Evolutionary conservation across 2,329 filamentous ascomycete genomes (phyloP).

Genomic region (Fusarium sp.): DNA sequence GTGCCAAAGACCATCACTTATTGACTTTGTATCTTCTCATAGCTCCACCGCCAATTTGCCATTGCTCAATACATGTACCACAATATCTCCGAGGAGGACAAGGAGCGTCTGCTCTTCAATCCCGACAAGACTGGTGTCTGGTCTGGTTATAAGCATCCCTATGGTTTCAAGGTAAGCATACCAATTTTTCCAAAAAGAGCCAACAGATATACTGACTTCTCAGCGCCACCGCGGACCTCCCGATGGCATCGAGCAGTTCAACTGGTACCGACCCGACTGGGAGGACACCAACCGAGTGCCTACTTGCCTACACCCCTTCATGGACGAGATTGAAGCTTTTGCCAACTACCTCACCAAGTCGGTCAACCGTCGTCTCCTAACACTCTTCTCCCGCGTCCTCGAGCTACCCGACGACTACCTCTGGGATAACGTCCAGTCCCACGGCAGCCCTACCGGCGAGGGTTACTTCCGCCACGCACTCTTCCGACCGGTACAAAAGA

Average conservation of each 20-base stretch:
- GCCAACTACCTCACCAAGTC: constrained; percentile 40
- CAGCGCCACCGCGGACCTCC: constrained; percentile 59
- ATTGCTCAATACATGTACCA: constrained; percentile 66
- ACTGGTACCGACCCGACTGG: constrained; percentile 66
- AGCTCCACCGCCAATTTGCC: constrained; percentile 66
- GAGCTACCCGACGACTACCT: constrained; percentile 43
- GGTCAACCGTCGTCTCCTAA: constrained; percentile 42
- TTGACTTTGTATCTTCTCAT: constrained; percentile 5
- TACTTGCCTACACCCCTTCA: constrained; percentile 58
- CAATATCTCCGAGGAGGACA: constrained; percentile 66
- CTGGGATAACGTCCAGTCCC: constrained; percentile 43
- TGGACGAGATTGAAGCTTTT: constrained; percentile 43
- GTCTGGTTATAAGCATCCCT: constrained; percentile 67
- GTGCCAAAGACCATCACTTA: too few species aligned
- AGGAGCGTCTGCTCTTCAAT: constrained; percentile 62
- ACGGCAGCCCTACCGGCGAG: constrained; percentile 42
- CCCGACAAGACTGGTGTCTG: constrained; percentile 61
- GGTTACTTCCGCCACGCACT: constrained; percentile 43
- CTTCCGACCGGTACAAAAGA: constrained; percentile 38
- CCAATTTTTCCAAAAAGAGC: fast-evolving
- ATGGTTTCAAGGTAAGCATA: constrained; percentile 57
- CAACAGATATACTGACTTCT: not conserved
- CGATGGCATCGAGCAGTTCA: constrained; percentile 69
- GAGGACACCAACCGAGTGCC: constrained; percentile 60
- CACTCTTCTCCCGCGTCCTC: constrained; percentile 42